phyloP scores from a whole-genome alignment of 2,329 filamentous ascomycete genomes.

The Pezicula radicicola region DNA sequence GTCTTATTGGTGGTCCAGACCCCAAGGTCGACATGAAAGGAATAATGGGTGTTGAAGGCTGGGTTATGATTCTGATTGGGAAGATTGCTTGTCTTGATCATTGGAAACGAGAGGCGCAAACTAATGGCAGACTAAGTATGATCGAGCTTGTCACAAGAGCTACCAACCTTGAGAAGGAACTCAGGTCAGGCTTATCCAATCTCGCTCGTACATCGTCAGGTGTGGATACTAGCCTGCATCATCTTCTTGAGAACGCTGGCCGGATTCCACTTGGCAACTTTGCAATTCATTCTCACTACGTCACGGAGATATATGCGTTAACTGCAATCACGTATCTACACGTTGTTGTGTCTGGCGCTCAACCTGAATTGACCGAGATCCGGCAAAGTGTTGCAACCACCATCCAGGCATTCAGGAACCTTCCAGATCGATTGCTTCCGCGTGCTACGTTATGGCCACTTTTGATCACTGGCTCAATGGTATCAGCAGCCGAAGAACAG shows the following conservation, averaged over 20 bases:
- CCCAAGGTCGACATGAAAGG: background rate
- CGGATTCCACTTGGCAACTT: background rate
- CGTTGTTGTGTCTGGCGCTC: background rate
- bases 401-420: background rate
- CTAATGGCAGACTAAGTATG: background rate
- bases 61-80: background rate
- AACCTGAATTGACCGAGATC: background rate
- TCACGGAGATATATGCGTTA: background rate
- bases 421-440: background rate
- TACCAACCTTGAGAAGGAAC: background rate
- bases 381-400: background rate
- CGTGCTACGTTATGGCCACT: background rate
- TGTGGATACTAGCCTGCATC: background rate
- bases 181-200: background rate
- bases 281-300: background rate
- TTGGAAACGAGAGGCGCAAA: background rate
- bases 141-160: background rate
- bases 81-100: background rate
- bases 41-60: background rate
- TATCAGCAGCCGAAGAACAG: background rate
- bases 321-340: conserved; percentile 1
- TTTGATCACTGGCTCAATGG: background rate
- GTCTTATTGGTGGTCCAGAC: background rate
- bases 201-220: background rate
- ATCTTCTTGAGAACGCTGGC: background rate